A percentile compares a stretch with the other conserved stretches of the same genome.
phyloP scores from a whole-genome alignment of 2,329 filamentous ascomycete species.

The Penicillium verrucosum region DNA sequence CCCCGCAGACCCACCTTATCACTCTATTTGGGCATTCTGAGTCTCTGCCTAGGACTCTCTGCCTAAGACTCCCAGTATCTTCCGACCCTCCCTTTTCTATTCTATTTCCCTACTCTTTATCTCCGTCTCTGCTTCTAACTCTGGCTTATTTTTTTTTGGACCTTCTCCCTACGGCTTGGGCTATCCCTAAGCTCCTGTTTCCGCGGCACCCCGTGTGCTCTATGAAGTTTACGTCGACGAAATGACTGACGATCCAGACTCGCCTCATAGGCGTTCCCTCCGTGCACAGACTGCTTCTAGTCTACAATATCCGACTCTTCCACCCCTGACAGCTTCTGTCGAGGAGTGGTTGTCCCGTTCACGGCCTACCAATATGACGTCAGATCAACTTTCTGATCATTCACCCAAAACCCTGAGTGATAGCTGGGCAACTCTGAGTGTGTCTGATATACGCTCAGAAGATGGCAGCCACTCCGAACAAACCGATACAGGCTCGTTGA shows the following conservation, averaged over 20 bases:
- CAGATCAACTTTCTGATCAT: conserved; percentile 29
- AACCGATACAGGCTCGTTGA: conserved; percentile 44
- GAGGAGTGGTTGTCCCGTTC: conserved; percentile 44
- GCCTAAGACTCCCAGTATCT: conserved; percentile 4
- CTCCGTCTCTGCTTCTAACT: conserved; percentile 4
- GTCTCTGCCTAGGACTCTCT: conserved; percentile 5
- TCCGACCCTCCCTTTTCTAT: neutral
- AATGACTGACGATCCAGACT: conserved; percentile 41
- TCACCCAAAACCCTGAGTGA: conserved; percentile 39
- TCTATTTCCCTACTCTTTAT: neutral
- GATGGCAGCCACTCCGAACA: conserved; percentile 45
- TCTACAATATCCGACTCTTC: conserved; percentile 43
- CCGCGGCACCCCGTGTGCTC: conserved; percentile 6
- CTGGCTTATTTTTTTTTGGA: neutral
- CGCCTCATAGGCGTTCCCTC: conserved; percentile 27
- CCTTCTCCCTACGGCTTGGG: neutral
- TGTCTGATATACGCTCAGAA: conserved; percentile 44
- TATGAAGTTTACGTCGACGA: conserved; percentile 10
- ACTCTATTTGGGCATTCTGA: conserved; percentile 6
- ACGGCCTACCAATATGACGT: conserved; percentile 42
- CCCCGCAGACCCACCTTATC: conserved; percentile 14
- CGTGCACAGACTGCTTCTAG: conserved; percentile 28
- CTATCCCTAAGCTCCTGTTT: conserved; percentile 6
- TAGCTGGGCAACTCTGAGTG: conserved; percentile 47
- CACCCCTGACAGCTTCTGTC: conserved; percentile 38